A percentile compares a stretch with the other conserved stretches of the same genome.
Conservation (phyloP, 495 filamentous ascomycete species). For the Aspergillus heteromorphus region DNA sequence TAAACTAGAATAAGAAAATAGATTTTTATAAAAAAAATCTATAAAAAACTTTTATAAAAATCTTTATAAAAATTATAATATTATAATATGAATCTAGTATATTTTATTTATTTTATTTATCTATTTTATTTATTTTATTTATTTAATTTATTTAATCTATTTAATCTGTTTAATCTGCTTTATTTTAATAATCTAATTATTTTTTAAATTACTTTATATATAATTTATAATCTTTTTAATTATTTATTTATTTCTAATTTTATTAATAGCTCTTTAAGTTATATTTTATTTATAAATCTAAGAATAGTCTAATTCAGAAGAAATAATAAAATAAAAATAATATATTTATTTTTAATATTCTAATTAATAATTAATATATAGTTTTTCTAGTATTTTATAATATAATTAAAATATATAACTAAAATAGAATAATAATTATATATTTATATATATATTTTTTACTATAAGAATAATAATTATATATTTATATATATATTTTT, state of each 20-base stretch:
- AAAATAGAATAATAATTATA: background rate
- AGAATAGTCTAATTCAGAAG: too few relatives aligned
- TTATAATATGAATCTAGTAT: too few relatives aligned
- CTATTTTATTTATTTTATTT: slow-evolving; percentile 1
- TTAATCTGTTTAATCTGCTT: background rate
- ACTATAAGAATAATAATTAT: background rate
- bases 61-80: too few relatives aligned
- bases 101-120: background rate
- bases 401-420: too few relatives aligned
- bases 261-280: background rate
- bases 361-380: slow-evolving; percentile 6
- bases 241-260: background rate
- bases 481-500: background rate
- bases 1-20: too few relatives aligned
- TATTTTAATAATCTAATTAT: background rate
- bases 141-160: background rate
- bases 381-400: background rate
- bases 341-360: too few relatives aligned
- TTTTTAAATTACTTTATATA: slow-evolving; percentile 4
- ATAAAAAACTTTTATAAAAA: too few relatives aligned
- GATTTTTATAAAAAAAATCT: too few relatives aligned
- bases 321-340: slow-evolving; percentile 7
- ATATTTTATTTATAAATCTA: too few relatives aligned
- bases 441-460: background rate
- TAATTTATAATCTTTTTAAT: background rate